These are phyloP conservation scores for Neurospora crassa DNA, from an alignment of 2,329 filamentous ascomycete genomes.

Conservation along the genomic window DNA sequence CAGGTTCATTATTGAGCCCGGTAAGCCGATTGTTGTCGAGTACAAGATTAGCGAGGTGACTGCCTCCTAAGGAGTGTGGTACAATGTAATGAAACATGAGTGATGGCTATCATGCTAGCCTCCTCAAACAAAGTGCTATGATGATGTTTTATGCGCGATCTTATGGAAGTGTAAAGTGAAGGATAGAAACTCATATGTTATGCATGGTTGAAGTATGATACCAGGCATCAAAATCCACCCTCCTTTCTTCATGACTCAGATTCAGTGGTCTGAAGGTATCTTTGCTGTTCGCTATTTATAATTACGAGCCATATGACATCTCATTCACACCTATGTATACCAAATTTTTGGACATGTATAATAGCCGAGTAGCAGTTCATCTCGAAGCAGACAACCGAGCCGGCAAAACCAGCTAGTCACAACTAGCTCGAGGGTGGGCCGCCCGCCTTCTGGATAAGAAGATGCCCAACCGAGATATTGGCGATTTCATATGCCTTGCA, in stretches of 20 bases:
- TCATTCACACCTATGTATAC: conserved; percentile 1
- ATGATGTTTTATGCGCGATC: not conserved
- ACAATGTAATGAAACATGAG: not conserved
- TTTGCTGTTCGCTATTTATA: not conserved
- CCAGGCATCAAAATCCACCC: not conserved
- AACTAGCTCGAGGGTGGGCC: conserved; percentile 12
- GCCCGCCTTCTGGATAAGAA: conserved; percentile 37
- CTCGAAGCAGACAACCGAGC: not conserved
- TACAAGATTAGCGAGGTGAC: conserved; percentile 35
- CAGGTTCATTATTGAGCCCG: conserved; percentile 30
- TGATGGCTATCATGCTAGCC: not conserved
- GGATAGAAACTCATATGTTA: not conserved
- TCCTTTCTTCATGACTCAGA: not conserved
- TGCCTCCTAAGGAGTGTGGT: conserved; percentile 4
- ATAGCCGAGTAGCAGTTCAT: not conserved
- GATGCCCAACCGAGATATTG: conserved; percentile 34
- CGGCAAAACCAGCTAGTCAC: not conserved
- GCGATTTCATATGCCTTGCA: conserved; percentile 43
- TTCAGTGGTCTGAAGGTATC: not conserved
- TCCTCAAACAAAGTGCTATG: not conserved
- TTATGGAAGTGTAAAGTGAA: not conserved
- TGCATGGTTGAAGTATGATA: not conserved
- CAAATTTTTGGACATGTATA: not conserved
- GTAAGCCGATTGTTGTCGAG: conserved; percentile 30
- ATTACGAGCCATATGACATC: not conserved